A percentile compares a stretch with the other conserved stretches of the same genome.
Evolutionary conservation across 305 asterid species (phyloP).

Genomic region (Fraxinus floribunda): DNA sequence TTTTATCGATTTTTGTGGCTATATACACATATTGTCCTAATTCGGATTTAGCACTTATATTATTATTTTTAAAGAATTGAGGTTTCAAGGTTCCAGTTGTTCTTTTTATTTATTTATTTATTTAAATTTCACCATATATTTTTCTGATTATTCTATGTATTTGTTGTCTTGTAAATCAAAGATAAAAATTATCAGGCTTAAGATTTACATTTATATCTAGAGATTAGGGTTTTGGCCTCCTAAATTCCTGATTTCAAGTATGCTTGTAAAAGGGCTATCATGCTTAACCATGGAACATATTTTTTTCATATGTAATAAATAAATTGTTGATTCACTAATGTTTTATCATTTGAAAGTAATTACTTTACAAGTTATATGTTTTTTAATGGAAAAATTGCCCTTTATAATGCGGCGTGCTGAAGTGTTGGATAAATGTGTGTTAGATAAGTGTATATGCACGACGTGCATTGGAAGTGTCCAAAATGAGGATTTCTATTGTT

Average conservation of each 20-base stretch:
- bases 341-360: neutral
- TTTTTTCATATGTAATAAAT: neutral
- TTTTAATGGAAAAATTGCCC: neutral
- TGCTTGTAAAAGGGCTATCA: neutral
- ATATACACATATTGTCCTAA: neutral
- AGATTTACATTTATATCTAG: neutral
- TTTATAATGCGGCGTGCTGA: neutral
- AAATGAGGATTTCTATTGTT: neutral
- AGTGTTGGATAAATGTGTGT: neutral
- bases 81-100: neutral
- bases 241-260: neutral
- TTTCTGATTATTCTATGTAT: neutral
- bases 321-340: neutral
- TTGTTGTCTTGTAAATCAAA: neutral
- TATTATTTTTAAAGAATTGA: neutral
- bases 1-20: neutral
- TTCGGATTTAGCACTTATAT: neutral
- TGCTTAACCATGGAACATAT: neutral
- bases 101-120: neutral
- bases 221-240: neutral
- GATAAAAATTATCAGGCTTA: neutral
- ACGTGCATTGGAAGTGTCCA: neutral
- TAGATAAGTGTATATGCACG: neutral
- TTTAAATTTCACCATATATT: neutral
- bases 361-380: neutral